Evolutionary conservation across 345 rosid species (phyloP).

Genomic region (Iberis pinnata): DNA sequence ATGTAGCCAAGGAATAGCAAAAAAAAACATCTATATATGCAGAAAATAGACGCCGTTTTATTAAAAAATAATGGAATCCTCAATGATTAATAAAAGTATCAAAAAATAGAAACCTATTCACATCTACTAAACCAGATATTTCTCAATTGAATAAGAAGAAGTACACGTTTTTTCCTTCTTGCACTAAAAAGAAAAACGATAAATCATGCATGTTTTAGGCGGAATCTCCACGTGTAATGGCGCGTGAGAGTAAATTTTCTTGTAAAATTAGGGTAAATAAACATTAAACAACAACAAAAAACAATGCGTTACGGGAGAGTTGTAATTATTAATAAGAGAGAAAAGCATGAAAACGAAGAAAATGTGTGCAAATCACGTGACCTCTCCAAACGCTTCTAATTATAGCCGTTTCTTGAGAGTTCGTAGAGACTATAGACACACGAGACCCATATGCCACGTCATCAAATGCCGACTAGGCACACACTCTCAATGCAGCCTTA

Average conservation of each 20-base stretch:
- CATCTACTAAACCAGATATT: conserved; percentile 1
- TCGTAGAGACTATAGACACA: conserved; percentile 18
- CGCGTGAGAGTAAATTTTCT: conserved; percentile 20
- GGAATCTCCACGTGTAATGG: conserved; percentile 11
- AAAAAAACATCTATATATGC: background rate
- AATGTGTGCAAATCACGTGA: conserved; percentile 25
- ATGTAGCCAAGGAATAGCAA: background rate
- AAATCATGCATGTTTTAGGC: conserved; percentile 13
- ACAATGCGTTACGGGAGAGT: conserved; percentile 26
- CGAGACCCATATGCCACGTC: conserved; percentile 20
- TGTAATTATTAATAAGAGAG: background rate
- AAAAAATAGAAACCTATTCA: background rate
- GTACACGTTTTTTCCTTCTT: conserved; percentile 19
- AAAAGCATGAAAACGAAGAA: conserved; percentile 4
- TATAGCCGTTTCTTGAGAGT: conserved; percentile 25
- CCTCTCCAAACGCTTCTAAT: conserved; percentile 13
- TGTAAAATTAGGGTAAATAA: background rate
- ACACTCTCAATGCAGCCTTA: no score
- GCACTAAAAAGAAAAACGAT: conserved; percentile 15
- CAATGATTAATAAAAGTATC: conserved; percentile 8
- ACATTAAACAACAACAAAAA: background rate
- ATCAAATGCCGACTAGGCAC: conserved; percentile 20
- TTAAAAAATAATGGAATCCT: background rate
- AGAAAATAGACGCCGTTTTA: conserved; percentile 20
- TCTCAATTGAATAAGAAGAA: background rate